Conservation (phyloP, 192 early-diverging fungal genomes). For the Coemansia sp. region DNA sequence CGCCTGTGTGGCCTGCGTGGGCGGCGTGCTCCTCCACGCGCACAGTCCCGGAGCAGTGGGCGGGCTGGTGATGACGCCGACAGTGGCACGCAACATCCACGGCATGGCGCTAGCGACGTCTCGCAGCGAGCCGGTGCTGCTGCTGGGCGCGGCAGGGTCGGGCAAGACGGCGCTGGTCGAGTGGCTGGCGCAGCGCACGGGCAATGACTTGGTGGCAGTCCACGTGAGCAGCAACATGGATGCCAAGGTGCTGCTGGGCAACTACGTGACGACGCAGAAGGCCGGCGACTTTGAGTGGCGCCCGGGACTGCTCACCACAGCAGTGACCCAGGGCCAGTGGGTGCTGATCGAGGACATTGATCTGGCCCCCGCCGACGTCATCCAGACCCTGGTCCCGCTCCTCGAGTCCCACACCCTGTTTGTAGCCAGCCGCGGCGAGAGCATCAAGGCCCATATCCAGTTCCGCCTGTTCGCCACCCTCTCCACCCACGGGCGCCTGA, state of each 20-base stretch:
- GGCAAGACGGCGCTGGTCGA: conserved; percentile 93
- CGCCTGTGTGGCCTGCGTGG: conserved; percentile 37
- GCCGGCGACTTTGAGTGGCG: conserved; percentile 97
- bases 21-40: conserved; percentile 48
- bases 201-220: conserved; percentile 83
- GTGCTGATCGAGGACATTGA: conserved; percentile 98
- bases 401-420: conserved; percentile 88
- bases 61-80: conserved; percentile 72
- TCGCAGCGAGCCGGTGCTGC: conserved; percentile 79
- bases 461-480: conserved; percentile 94
- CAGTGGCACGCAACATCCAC: conserved; percentile 74
- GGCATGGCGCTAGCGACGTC: conserved; percentile 83
- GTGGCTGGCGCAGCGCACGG: conserved; percentile 76
- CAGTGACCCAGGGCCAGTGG: conserved; percentile 89
- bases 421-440: conserved; percentile 86
- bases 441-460: conserved; percentile 73
- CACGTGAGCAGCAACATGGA: conserved; percentile 97
- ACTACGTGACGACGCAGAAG: conserved; percentile 86
- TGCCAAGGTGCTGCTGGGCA: conserved; percentile 91
- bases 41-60: conserved; percentile 16
- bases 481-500: conserved; percentile 50
- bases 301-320: conserved; percentile 87
- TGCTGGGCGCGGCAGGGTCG: conserved; percentile 78
- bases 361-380: conserved; percentile 89
- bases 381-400: conserved; percentile 87